phyloP scores from a whole-genome alignment of 2,329 filamentous ascomycete species.

The Incumbomyces delicatus region DNA sequence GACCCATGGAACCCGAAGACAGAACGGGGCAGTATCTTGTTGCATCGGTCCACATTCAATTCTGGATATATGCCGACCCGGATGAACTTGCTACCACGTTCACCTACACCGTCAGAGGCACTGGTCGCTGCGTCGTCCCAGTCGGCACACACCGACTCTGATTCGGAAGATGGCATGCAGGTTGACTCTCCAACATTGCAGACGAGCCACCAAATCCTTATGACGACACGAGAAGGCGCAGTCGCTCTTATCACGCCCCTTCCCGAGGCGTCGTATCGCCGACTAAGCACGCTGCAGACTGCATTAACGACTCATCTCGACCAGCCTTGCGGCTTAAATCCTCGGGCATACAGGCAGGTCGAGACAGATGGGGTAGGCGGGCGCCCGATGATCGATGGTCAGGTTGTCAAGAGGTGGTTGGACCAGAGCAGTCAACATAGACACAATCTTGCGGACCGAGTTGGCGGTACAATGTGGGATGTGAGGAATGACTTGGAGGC shows the following conservation, averaged over 20 bases:
- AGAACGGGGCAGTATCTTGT: slow-evolving; percentile 73
- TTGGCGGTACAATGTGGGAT: slow-evolving; percentile 56
- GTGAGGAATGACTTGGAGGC: slow-evolving; percentile 61
- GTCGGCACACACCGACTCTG: slow-evolving; percentile 16
- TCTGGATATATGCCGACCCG: slow-evolving; percentile 68
- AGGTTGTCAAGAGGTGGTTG: slow-evolving; percentile 62
- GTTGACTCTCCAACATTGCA: slow-evolving; percentile 1
- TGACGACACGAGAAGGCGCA: slow-evolving; percentile 66
- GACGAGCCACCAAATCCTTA: slow-evolving; percentile 34
- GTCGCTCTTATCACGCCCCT: slow-evolving; percentile 69
- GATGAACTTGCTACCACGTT: slow-evolving; percentile 66
- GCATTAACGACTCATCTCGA: slow-evolving; percentile 63
- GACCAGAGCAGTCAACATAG: slow-evolving; percentile 64
- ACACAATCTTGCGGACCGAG: slow-evolving; percentile 63
- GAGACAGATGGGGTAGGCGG: slow-evolving; percentile 41
- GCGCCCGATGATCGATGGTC: slow-evolving; percentile 66
- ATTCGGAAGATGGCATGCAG: slow-evolving; percentile 28
- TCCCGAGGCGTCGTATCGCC: slow-evolving; percentile 69
- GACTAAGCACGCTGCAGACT: slow-evolving; percentile 72
- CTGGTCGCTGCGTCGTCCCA: slow-evolving; percentile 15
- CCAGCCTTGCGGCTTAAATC: slow-evolving; percentile 71
- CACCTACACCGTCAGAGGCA: slow-evolving; percentile 37
- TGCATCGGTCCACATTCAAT: slow-evolving; percentile 82
- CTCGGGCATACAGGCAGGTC: slow-evolving; percentile 61
- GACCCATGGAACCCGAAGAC: slow-evolving; percentile 95